These are phyloP conservation scores for Tuber melanosporum DNA, from an alignment of 495 filamentous ascomycete species.

Conservation along the genomic window DNA sequence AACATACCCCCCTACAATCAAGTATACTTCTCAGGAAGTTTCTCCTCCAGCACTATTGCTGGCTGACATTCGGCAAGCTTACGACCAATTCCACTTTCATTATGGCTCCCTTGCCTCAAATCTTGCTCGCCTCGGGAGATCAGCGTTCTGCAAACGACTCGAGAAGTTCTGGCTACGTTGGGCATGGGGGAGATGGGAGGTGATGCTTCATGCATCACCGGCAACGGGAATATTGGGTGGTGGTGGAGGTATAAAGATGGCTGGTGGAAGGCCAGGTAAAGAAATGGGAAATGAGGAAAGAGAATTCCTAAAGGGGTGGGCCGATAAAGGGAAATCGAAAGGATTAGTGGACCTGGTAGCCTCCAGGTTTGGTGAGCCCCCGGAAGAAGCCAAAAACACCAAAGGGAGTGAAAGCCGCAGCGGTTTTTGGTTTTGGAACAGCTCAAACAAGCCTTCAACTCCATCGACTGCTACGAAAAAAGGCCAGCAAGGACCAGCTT, in stretches of 20 bases:
- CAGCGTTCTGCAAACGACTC: conserved; percentile 58
- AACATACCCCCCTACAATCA: conserved; percentile 44
- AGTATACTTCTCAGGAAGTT: conserved; percentile 85
- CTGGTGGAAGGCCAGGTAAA: conserved; percentile 83
- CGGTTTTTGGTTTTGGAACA: conserved; percentile 38
- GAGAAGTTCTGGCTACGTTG: conserved; percentile 79
- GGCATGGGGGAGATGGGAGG: conserved; percentile 68
- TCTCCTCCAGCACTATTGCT: conserved; percentile 71
- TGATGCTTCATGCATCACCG: conserved; percentile 83
- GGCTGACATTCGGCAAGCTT: conserved; percentile 72
- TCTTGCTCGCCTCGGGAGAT: conserved; percentile 50
- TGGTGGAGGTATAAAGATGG: conserved; percentile 74
- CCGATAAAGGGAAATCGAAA: conserved; percentile 52
- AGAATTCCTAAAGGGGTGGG: conserved; percentile 81
- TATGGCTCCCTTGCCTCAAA: conserved; percentile 56
- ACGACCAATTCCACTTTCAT: conserved; percentile 79
- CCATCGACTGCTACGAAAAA: conserved; percentile 4
- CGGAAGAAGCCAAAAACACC: conserved; percentile 13
- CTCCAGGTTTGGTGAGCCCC: conserved; percentile 66
- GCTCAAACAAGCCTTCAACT: conserved; percentile 16
- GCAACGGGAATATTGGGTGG: conserved; percentile 59
- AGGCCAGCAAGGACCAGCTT: conserved; percentile 9
- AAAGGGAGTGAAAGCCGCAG: conserved; percentile 14
- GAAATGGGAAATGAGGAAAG: conserved; percentile 91
- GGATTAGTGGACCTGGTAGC: conserved; percentile 79